Evolutionary conservation across 1,284 basidiomycete species (phyloP), one percentile per base, ranked within the genome.

Genomic region (Polyporus tsugae): DNA sequence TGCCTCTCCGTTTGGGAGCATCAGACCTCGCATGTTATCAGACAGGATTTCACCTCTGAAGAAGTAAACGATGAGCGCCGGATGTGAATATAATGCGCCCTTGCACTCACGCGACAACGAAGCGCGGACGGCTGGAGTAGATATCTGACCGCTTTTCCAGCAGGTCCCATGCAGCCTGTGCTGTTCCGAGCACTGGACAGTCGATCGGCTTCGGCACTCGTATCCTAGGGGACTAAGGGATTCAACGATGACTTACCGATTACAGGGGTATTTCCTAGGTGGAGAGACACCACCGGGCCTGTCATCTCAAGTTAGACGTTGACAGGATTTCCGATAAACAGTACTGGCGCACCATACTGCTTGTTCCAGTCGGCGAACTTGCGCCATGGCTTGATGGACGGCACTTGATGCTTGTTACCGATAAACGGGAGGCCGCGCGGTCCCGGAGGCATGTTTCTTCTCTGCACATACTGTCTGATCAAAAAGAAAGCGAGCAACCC

Each of bases 261-360:
- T 4, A 85, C 84, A 6, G 85, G 85, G 1, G 86, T 86, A 13
- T 80, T 80, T 3, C 86, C 86, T 39, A 89, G 77, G 70, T 86
- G 85, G 6, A 91, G 80, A 19, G 85, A 86, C 33, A 88, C 80
- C 38, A 89, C 83, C 1, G 88, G 83, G 1, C 86, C 87, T 79
- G 77, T 13, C 62, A n/a, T 15, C 44, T 22, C 1, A 38, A 19
- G 13, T 39, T 17, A 41, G 38, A 25, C 9, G 11, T 38, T 38
- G 11, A 25, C 11, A 10, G n/a, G 13, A 41, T 10, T 15, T 41
- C n/a, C 6, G 4, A n/a, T 10, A 25, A 25, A 59, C 9, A 13
- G 17, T 11, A 9, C 6, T 39, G 6, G 66, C 79, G 53, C 68
- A 84, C 85, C 86, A 70, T 86, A 87, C 64, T 80, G 73, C 55